Base-by-base conservation (phyloP, 192 early-diverging fungal species). In the Coemansia sp. region DNA sequence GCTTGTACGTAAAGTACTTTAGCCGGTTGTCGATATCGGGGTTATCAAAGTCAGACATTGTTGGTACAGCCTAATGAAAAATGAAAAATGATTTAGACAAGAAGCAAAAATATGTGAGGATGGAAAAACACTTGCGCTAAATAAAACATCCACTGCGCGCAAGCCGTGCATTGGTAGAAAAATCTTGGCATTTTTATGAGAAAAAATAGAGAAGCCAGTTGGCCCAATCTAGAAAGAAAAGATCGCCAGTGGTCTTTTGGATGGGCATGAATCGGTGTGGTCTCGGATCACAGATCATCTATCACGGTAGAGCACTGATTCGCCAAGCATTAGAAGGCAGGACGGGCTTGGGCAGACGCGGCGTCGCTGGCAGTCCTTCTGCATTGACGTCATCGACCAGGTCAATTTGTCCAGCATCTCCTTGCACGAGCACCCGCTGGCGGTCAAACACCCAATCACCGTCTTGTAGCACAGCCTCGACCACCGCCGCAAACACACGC, bases 401-500 rank as follows among this genome's bases (percentile, higher is more conserved):
- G 12, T 68, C 75, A 0, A 66, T 39, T 1, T 65, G 8, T 4
- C 75, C 75, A 23, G 54, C 70, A 24, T 54, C 59, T 13, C 53
- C 62, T 0, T 62, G 74, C 53, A 73, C 62, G 35, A 70, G 64
- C 13, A 75, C 66, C 0, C 73, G 56, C 49, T 74, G 73, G 55
- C 65, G 32, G 27, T 81, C 82, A 75, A 90, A 90, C 9, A 88
- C 81, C 55, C 65, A 69, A 9, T 60, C 65, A 18, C 75, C 66
- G 1, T 70, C 66, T 1, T 19, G 62, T 12, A 75, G 58, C 13
- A 88, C 76, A 8, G 69, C 60, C 2, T 63, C 59, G 2, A 90
- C 78, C 22, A 88, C 57, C 16, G 59, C 59, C 0, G 41, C 55
- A 65, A 88, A 88, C 39, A 64, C 60, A 8, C 55, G 20, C 59